Percentiles rank a stretch among this genome's conserved stretches.
These are phyloP conservation scores for Sarocladium oryzae DNA, from an alignment of 2,329 filamentous ascomycete species.

Conservation along the genomic window DNA sequence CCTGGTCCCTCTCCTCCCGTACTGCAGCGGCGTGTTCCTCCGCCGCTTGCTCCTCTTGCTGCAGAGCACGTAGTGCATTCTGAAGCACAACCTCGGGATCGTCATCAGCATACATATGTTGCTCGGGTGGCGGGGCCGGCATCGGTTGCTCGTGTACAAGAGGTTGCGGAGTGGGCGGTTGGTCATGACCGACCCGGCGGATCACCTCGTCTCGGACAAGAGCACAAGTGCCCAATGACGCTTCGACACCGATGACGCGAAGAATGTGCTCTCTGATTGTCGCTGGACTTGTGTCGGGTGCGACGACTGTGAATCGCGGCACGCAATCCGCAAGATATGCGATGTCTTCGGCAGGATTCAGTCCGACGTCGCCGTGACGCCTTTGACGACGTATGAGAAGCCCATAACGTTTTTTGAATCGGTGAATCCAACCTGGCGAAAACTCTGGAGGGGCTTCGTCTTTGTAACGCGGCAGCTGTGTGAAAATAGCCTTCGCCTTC, in stretches of 20 bases:
- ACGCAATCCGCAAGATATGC: slow-evolving; percentile 55
- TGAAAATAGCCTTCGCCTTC: slow-evolving; percentile 54
- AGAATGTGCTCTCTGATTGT: slow-evolving; percentile 53
- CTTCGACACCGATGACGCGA: slow-evolving; percentile 48
- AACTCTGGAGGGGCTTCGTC: slow-evolving; percentile 55
- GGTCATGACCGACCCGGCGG: slow-evolving; percentile 25
- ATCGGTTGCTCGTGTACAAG: slow-evolving; percentile 13
- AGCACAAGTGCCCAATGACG: slow-evolving; percentile 46
- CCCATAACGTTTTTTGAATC: slow-evolving; percentile 58
- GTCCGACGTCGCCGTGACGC: slow-evolving; percentile 39
- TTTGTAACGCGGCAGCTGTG: slow-evolving; percentile 52
- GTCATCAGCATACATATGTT: slow-evolving; percentile 40
- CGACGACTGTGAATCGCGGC: slow-evolving; percentile 52
- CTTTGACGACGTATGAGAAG: slow-evolving; percentile 51
- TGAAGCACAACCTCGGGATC: slow-evolving; percentile 53
- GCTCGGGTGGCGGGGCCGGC: slow-evolving; percentile 20
- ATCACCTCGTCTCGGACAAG: slow-evolving; percentile 53
- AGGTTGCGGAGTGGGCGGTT: slow-evolving; percentile 16
- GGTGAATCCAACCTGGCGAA: slow-evolving; percentile 57
- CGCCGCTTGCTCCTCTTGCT: slow-evolving; percentile 52
- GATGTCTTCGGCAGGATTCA: slow-evolving; percentile 48
- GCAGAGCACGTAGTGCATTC: slow-evolving; percentile 51
- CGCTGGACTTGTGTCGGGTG: slow-evolving; percentile 51
- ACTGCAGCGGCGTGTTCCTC: slow-evolving; percentile 50
- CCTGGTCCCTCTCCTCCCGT: slow-evolving; percentile 45